Percentiles rank a stretch among this genome's conserved stretches.
Evolutionary conservation across 2,329 filamentous ascomycete genomes (phyloP).

Genomic region (Cladosporium oxysporum): DNA sequence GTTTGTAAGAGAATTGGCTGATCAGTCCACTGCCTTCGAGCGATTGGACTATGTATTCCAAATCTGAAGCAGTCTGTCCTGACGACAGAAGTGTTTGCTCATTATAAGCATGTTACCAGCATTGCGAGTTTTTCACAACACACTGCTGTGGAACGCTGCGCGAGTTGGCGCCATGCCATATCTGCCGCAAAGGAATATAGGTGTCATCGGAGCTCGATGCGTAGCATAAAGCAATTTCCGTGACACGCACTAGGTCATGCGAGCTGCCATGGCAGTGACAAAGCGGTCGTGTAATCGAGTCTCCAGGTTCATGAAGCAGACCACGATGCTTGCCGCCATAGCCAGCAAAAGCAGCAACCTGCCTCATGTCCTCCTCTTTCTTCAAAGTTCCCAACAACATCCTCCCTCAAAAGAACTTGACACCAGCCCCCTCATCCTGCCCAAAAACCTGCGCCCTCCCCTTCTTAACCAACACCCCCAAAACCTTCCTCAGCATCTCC

Average conservation of each 20-base stretch:
- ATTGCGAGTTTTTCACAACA: neutral
- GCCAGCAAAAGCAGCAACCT: neutral
- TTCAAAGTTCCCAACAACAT: neutral
- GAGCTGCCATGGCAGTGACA: neutral
- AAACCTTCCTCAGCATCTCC: slow-evolving; percentile 75
- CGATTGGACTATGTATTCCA: neutral
- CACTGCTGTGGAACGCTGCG: neutral
- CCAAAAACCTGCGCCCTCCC: slow-evolving; percentile 95
- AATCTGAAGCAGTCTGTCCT: neutral
- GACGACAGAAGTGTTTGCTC: neutral
- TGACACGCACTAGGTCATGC: neutral
- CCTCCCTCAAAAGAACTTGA: slow-evolving; percentile 86
- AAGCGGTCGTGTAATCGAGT: neutral
- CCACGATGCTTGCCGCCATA: neutral
- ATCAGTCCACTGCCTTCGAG: neutral
- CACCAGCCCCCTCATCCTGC: slow-evolving; percentile 80
- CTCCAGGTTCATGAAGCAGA: neutral
- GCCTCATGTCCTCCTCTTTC: neutral
- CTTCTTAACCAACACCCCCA: slow-evolving; percentile 80
- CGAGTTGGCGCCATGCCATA: neutral
- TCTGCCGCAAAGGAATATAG: neutral
- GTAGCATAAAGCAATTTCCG: neutral
- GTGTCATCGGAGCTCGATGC: neutral
- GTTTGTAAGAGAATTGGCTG: neutral
- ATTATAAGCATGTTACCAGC: neutral